These are phyloP conservation scores for Candida wancherniae DNA, from an alignment of 805 yeast genomes.

Conservation along the genomic window DNA sequence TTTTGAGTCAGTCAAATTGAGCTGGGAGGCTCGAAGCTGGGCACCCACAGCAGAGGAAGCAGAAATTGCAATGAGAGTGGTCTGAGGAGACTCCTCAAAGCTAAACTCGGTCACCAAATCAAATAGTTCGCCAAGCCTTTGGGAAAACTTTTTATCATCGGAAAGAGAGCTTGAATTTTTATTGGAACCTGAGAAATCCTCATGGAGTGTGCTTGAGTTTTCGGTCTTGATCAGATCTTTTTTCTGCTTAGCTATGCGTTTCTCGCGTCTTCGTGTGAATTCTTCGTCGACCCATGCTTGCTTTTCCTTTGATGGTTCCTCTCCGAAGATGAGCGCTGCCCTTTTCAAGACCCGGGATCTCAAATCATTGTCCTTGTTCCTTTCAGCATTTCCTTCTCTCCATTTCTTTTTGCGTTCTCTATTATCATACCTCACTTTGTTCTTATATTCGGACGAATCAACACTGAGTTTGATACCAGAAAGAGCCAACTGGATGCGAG, in stretches of 20 bases:
- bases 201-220: conserved; percentile 4
- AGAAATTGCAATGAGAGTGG: conserved; percentile 21
- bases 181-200: too few species aligned
- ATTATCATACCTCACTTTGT: conserved; percentile 60
- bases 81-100: conserved; percentile 29
- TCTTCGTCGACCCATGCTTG: conserved; percentile 71
- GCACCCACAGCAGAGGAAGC: conserved; percentile 21
- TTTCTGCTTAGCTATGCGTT: conserved; percentile 47
- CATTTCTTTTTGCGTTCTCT: conserved; percentile 76
- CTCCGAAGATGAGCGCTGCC: conserved; percentile 66
- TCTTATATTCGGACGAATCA: conserved; percentile 42
- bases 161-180: conserved; percentile 7
- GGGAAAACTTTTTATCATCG: conserved; percentile 23
- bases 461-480: conserved; percentile 22
- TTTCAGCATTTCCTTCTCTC: conserved; percentile 73
- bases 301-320: conserved; percentile 47
- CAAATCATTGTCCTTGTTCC: conserved; percentile 85
- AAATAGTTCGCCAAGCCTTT: conserved; percentile 30
- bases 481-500: conserved; percentile 16
- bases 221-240: conserved; percentile 20
- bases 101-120: conserved; percentile 33
- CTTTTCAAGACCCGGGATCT: conserved; percentile 71
- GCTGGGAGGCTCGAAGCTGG: conserved; percentile 3
- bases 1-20: conserved; percentile 6
- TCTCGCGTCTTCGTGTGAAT: conserved; percentile 59